Evolutionary conservation across 805 yeast genomes (phyloP).

Genomic region (Wickerhamiella kurtzmanii): DNA sequence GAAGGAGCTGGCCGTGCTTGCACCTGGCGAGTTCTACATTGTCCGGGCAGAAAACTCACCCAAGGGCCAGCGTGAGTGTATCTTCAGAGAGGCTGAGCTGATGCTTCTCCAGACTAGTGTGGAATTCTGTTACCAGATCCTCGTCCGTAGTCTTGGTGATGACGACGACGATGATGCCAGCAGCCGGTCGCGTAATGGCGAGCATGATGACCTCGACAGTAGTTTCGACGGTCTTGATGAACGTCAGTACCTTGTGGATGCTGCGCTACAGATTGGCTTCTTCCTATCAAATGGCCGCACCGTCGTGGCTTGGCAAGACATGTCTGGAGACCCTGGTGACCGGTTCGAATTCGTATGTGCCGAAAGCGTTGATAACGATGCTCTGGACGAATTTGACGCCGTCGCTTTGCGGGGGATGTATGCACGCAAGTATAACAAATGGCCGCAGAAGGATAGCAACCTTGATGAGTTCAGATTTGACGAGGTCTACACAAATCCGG

Average conservation of each 20-base stretch:
- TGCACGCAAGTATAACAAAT: slow-evolving; percentile 54
- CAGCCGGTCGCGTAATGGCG: slow-evolving; percentile 33
- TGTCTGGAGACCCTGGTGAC: slow-evolving; percentile 79
- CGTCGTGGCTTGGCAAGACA: slow-evolving; percentile 67
- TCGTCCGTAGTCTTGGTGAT: slow-evolving; percentile 51
- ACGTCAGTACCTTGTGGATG: slow-evolving; percentile 42
- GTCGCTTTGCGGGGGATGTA: slow-evolving; percentile 56
- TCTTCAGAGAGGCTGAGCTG: slow-evolving; percentile 65
- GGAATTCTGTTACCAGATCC: slow-evolving; percentile 55
- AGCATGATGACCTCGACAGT: slow-evolving; percentile 26
- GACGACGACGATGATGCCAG: slow-evolving; percentile 44
- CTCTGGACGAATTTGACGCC: slow-evolving; percentile 46
- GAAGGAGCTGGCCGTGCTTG: slow-evolving; percentile 52
- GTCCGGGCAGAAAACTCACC: slow-evolving; percentile 69
- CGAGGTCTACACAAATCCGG: background rate
- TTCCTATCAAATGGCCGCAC: slow-evolving; percentile 40
- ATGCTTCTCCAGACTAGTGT: slow-evolving; percentile 46
- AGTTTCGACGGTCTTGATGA: slow-evolving; percentile 12
- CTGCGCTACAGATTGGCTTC: slow-evolving; percentile 43
- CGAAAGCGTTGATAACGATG: slow-evolving; percentile 33
- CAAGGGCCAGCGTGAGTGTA: slow-evolving; percentile 63
- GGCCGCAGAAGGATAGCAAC: slow-evolving; percentile 34
- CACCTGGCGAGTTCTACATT: slow-evolving; percentile 67
- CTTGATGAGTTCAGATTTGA: slow-evolving; percentile 49
- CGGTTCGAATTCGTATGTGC: slow-evolving; percentile 67